These are phyloP conservation scores for Penicillium brevicompactum DNA, from an alignment of 2,329 filamentous ascomycete genomes.

Conservation along the genomic window DNA sequence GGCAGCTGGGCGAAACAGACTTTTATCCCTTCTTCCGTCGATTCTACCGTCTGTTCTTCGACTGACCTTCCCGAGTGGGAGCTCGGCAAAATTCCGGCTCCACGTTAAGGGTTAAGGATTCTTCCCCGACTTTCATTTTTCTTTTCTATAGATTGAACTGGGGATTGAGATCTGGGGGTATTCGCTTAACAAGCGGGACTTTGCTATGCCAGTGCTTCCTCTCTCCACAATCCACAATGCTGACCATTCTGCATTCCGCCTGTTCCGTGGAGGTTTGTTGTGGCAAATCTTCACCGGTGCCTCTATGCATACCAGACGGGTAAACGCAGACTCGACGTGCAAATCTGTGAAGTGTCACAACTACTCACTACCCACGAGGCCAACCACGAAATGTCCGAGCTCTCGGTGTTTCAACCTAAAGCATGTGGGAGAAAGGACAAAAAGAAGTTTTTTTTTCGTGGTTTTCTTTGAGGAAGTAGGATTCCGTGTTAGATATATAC, in stretches of 20 bases:
- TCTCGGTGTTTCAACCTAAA: neutral
- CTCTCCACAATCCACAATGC: constrained; percentile 17
- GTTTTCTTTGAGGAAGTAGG: constrained; percentile 11
- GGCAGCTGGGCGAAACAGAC: neutral
- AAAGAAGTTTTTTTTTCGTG: neutral
- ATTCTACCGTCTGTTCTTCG: neutral
- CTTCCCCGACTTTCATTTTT: constrained; percentile 14
- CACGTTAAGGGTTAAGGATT: constrained; percentile 21
- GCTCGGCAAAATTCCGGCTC: constrained; percentile 3
- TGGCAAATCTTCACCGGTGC: constrained; percentile 14
- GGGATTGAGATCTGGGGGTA: constrained; percentile 5
- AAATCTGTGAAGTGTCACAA: neutral
- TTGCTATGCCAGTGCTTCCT: constrained; percentile 8
- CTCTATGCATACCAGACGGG: constrained; percentile 9
- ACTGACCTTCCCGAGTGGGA: neutral
- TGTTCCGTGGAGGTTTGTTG: constrained; percentile 13
- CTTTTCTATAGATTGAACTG: neutral
- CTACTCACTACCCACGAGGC: neutral
- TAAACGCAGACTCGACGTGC: constrained; percentile 8
- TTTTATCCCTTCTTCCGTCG: constrained; percentile 4
- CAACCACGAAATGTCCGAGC: neutral
- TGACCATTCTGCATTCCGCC: constrained; percentile 2
- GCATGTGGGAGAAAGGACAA: neutral
- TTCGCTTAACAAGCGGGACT: constrained; percentile 10
- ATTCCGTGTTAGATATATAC: constrained; percentile 20